These are phyloP conservation scores for Citrullus amarus DNA, from an alignment of 306 rosid species.

Conservation along the genomic window DNA sequence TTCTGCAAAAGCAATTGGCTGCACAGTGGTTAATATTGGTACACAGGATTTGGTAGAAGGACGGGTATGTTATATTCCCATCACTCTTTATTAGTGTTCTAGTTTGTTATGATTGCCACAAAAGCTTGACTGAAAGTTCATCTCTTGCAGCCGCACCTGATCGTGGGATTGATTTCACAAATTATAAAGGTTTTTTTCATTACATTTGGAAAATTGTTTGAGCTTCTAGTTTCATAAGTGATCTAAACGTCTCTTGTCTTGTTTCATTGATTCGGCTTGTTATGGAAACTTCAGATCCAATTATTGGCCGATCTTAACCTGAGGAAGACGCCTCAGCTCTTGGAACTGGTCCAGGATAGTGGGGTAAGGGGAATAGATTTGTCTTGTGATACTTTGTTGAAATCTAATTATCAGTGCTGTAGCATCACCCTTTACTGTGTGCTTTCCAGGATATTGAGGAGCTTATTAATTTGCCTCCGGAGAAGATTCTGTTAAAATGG, in stretches of 20 bases:
- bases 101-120: not conserved
- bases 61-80: slow-evolving; percentile 50
- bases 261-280: not conserved
- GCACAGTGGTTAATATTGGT: slow-evolving; percentile 94
- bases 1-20: slow-evolving; percentile 99
- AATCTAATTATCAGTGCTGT: slow-evolving; percentile 2
- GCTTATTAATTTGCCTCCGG: slow-evolving; percentile 84
- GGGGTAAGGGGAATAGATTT: slow-evolving; percentile 32
- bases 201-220: slow-evolving; percentile 8
- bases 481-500: slow-evolving; percentile 85
- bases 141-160: slow-evolving; percentile 80
- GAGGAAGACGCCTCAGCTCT: slow-evolving; percentile 94
- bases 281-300: slow-evolving; percentile 64
- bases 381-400: not conserved
- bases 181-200: slow-evolving; percentile 62
- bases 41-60: slow-evolving; percentile 88
- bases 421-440: slow-evolving; percentile 11
- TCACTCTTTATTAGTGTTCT: not conserved
- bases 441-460: slow-evolving; percentile 81
- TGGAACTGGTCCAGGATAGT: slow-evolving; percentile 78
- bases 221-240: not conserved
- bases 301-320: slow-evolving; percentile 88
- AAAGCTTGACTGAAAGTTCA: slow-evolving; percentile 9
- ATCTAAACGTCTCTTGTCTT: not conserved
- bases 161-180: slow-evolving; percentile 90